phyloP scores from a whole-genome alignment of 176 grass and related monocot genomes.

The Triticum urartu region DNA sequence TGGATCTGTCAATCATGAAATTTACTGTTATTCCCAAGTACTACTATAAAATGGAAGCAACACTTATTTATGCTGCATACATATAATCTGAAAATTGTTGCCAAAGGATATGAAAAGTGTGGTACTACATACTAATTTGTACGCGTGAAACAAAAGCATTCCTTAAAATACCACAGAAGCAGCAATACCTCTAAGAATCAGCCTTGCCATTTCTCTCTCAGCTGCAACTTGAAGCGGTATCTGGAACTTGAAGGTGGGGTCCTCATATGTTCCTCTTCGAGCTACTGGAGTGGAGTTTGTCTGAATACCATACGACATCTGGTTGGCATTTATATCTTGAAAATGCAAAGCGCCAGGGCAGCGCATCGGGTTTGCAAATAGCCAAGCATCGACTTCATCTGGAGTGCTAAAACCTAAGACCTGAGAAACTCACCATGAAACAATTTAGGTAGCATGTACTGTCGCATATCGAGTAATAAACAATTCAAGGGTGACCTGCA shows the following conservation, averaged over 20 bases:
- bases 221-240: slow-evolving; percentile 98
- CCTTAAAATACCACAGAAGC: slow-evolving; percentile 1
- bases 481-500: background rate
- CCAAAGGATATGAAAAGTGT: background rate
- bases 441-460: slow-evolving; percentile 1
- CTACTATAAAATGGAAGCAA: slow-evolving; percentile 5
- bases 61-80: background rate
- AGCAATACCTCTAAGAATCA: slow-evolving; percentile 79
- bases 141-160: background rate
- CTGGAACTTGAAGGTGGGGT: slow-evolving; percentile 97
- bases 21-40: background rate
- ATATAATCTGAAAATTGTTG: slow-evolving; percentile 2
- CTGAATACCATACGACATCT: slow-evolving; percentile 88
- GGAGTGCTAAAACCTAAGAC: slow-evolving; percentile 74
- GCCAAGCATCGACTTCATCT: slow-evolving; percentile 83
- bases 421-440: slow-evolving; percentile 32
- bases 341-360: slow-evolving; percentile 94
- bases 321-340: slow-evolving; percentile 60
- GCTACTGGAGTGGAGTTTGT: slow-evolving; percentile 91
- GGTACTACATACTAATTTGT: background rate
- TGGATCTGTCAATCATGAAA: slow-evolving; percentile 57
- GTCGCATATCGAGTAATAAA: background rate
- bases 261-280: slow-evolving; percentile 77
- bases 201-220: slow-evolving; percentile 95
- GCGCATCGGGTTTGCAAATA: slow-evolving; percentile 72